Base-by-base conservation (phyloP, 2,329 filamentous ascomycete genomes). In the Phialophora macrospora region DNA sequence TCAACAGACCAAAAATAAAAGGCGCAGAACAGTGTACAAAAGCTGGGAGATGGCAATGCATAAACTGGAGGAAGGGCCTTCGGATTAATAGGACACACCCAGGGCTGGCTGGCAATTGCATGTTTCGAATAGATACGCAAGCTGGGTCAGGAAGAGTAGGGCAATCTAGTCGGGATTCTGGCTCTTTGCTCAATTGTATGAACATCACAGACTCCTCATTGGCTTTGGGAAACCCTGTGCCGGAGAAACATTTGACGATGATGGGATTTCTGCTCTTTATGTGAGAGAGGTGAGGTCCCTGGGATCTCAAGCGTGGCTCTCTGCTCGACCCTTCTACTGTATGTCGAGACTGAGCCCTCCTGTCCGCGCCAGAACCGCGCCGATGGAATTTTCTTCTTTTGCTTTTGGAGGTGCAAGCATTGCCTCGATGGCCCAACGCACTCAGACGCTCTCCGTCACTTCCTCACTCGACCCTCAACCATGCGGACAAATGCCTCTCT, bases 401-500 rank as follows among this genome's bases (percentile, higher is more conserved):
- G 2, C 28, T 30, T 9, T 30, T 30, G 8, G 30, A 1, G 30
- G 7, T 7, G 30, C 30, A 17, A 41, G 38, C 38, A n/a, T n/a
- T 14, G 17, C 17, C n/a, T 20, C 17, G 38, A 44, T 7, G 48
- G 48, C 26, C 48, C 20, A 26, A 52, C 20, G 48, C 11, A 26
- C 26, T 20, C n/a, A 26, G 14, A 44, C 38, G 38, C 38, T 44
- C 38, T 44, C 38, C 5, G 38, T n/a, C 38, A n/a, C 17, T 44
- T 44, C 14, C 17, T n/a, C 38, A n/a, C 38, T 44, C 60, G 55
- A 26, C 51, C 51, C 44, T 32, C 34, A 48, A 34, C 30, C 49
- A 38, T 60, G 11, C 54, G 20, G 24, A n/a, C 63, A 57, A 9
- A 24, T 32, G 49, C 62, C 28, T 46, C 54, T 63, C 67, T 96